These are phyloP conservation scores for Fraxinus paxiana DNA, from an alignment of 305 asterid species.

Conservation along the genomic window DNA sequence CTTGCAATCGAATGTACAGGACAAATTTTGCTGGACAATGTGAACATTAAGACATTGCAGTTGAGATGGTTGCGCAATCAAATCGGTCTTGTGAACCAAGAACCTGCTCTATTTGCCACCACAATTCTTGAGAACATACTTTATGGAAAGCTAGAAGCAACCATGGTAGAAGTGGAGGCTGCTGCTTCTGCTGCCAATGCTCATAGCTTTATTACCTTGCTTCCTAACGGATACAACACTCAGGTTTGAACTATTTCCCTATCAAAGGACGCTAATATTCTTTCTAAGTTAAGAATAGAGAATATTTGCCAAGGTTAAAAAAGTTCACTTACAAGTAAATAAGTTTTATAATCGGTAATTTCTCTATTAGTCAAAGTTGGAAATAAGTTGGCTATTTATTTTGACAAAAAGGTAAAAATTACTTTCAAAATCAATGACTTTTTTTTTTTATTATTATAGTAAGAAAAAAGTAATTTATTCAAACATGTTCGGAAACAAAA, in stretches of 20 bases:
- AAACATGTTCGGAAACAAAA: background rate
- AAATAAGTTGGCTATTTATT: background rate
- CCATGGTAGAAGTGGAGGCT: constrained; percentile 87
- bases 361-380: background rate
- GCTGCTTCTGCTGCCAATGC: constrained; percentile 97
- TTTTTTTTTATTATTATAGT: background rate
- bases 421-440: background rate
- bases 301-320: background rate
- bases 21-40: constrained; percentile 74
- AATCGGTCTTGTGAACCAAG: constrained; percentile 96
- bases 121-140: constrained; percentile 89
- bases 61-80: constrained; percentile 89
- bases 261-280: background rate
- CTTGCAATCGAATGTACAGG: constrained; percentile 41
- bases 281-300: background rate
- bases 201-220: constrained; percentile 77
- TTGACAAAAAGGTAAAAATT: background rate
- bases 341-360: background rate
- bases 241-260: constrained; percentile 38
- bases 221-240: constrained; percentile 88
- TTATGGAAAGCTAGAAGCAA: constrained; percentile 90
- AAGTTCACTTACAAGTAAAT: background rate
- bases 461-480: background rate
- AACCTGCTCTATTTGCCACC: constrained; percentile 97
- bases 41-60: constrained; percentile 76